Conservation (phyloP, 495 filamentous ascomycete species). For the Podospora fimiseda region DNA sequence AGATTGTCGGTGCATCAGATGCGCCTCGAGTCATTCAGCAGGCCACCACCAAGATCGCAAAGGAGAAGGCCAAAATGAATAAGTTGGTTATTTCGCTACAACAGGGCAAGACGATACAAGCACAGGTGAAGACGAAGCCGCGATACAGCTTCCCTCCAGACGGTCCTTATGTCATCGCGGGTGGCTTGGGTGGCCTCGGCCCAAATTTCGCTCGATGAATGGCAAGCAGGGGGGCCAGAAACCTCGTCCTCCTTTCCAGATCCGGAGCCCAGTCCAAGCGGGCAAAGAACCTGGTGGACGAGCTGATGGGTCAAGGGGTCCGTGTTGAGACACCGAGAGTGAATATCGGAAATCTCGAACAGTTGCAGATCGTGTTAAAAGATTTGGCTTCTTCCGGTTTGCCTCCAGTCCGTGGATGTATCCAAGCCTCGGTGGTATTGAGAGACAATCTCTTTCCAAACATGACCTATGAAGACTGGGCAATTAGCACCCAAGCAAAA, state of each 20-base stretch:
- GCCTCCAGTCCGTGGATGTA: constrained; percentile 46
- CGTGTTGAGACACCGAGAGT: constrained; percentile 26
- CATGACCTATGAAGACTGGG: constrained; percentile 32
- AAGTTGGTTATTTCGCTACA: too few relatives aligned
- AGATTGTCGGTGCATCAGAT: too few relatives aligned
- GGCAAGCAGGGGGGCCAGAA: too few relatives aligned
- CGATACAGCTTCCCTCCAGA: too few relatives aligned
- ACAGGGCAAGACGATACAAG: too few relatives aligned
- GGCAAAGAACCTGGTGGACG: constrained; percentile 14
- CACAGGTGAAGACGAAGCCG: too few relatives aligned
- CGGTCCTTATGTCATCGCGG: too few relatives aligned
- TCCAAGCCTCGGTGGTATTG: constrained; percentile 35
- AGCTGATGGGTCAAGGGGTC: constrained; percentile 20
- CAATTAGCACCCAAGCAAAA: constrained; percentile 41
- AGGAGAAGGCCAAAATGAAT: too few relatives aligned
- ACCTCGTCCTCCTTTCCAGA: constrained; percentile 49
- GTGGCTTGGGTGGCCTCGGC: too few relatives aligned
- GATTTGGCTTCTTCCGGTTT: constrained; percentile 18
- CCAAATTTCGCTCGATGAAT: too few relatives aligned
- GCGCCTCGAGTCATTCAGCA: too few relatives aligned
- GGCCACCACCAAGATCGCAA: too few relatives aligned
- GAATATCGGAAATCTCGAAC: constrained; percentile 28
- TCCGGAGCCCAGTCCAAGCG: constrained; percentile 14
- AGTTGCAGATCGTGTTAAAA: not conserved
- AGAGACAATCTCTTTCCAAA: constrained; percentile 29